phyloP scores from a whole-genome alignment of 352 stramenopile genomes.

The Phytophthora capsici region DNA sequence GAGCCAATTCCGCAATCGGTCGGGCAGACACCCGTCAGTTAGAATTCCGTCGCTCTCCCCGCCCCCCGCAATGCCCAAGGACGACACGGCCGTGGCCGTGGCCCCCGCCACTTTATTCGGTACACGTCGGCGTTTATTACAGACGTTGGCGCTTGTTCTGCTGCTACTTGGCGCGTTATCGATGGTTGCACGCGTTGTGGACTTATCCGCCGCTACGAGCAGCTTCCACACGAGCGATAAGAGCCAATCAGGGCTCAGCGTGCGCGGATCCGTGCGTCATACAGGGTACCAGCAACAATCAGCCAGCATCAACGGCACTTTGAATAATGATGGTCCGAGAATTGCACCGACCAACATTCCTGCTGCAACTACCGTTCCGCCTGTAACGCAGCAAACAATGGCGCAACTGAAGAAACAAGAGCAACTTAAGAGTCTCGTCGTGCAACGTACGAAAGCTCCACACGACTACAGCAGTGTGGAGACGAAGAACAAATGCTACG shows the following conservation, averaged over 20 bases:
- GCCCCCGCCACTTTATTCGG: slow-evolving; percentile 12
- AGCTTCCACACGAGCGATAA: slow-evolving; percentile 3
- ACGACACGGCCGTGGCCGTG: slow-evolving; percentile 13
- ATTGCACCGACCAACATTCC: slow-evolving; percentile 7
- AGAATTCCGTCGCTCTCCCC: slow-evolving; percentile 37
- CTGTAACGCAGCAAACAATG: slow-evolving; percentile 16
- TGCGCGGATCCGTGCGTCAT: slow-evolving; percentile 29
- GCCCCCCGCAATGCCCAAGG: slow-evolving; percentile 29
- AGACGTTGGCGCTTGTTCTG: slow-evolving; percentile 20
- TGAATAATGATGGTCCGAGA: neutral
- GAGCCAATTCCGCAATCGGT: slow-evolving; percentile 6
- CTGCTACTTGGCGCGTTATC: slow-evolving; percentile 8
- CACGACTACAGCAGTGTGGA: slow-evolving; percentile 33
- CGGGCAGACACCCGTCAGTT: neutral
- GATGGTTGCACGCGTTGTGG: slow-evolving; percentile 18
- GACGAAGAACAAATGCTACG: slow-evolving; percentile 36
- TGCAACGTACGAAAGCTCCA: slow-evolving; percentile 31
- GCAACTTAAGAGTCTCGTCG: slow-evolving; percentile 18
- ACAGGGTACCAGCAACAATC: slow-evolving; percentile 14
- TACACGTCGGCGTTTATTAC: slow-evolving; percentile 8
- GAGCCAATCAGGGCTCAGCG: slow-evolving; percentile 17
- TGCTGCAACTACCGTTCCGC: neutral
- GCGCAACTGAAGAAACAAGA: slow-evolving; percentile 28
- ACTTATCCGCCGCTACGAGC: slow-evolving; percentile 9
- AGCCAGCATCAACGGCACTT: slow-evolving; percentile 7